phyloP scores from a whole-genome alignment of 2,329 filamentous ascomycete species.

The Venturia nashicola region DNA sequence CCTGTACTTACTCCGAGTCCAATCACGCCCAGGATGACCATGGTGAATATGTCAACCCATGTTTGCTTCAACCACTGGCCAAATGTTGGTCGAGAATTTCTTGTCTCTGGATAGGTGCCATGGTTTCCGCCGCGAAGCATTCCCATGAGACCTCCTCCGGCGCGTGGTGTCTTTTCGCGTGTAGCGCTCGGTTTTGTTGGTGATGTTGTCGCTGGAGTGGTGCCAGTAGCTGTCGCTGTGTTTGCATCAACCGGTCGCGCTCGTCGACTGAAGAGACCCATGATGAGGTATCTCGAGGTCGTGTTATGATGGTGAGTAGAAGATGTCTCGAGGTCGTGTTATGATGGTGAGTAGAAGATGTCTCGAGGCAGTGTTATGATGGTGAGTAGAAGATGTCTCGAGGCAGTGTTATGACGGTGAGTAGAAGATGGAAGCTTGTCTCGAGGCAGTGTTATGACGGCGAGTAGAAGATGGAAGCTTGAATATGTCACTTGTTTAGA shows the following conservation, averaged over 20 bases:
- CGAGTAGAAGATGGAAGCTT: neutral
- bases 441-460: neutral
- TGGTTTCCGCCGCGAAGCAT: neutral
- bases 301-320: neutral
- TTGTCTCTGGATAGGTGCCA: constrained; percentile 19
- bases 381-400: neutral
- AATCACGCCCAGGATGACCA: constrained; percentile 52
- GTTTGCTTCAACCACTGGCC: constrained; percentile 59
- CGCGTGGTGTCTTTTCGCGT: constrained; percentile 1
- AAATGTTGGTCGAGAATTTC: constrained; percentile 45
- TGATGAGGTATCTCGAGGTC: neutral
- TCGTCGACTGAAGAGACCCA: constrained; percentile 7
- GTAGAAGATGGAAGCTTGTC: too few species aligned
- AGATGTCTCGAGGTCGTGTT: neutral
- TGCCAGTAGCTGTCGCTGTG: constrained; percentile 6
- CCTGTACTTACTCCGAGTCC: constrained; percentile 48
- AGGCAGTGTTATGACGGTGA: neutral
- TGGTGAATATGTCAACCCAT: constrained; percentile 56
- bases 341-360: neutral
- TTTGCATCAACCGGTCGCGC: neutral
- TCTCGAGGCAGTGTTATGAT: neutral
- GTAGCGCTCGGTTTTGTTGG: neutral
- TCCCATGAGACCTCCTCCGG: constrained; percentile 2
- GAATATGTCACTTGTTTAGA: neutral
- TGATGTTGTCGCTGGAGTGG: neutral